Conservation (phyloP, 2,329 filamentous ascomycete genomes). For the Mariannaea sp. region DNA sequence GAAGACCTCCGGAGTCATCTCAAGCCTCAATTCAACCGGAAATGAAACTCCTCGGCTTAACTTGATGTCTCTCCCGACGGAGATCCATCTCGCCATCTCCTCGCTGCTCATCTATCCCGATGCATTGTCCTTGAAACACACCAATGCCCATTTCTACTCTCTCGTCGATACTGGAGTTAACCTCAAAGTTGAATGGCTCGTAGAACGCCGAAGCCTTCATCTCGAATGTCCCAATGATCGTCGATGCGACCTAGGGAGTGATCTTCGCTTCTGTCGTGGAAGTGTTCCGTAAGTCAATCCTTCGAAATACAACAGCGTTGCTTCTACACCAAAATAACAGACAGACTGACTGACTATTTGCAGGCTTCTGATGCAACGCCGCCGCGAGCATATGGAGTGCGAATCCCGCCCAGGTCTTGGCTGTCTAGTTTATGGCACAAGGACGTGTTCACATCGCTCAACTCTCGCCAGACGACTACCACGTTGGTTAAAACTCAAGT, state of each 20-base stretch:
- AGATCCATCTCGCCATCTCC: slow-evolving; percentile 69
- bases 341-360: not conserved
- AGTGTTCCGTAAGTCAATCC: slow-evolving; percentile 58
- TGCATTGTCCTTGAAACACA: slow-evolving; percentile 71
- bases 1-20: slow-evolving; percentile 8
- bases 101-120: slow-evolving; percentile 69
- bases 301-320: too few relatives aligned
- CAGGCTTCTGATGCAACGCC: slow-evolving; percentile 62
- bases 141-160: slow-evolving; percentile 64
- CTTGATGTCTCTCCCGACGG: slow-evolving; percentile 62
- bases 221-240: slow-evolving; percentile 67
- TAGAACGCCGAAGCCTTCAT: slow-evolving; percentile 65
- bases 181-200: slow-evolving; percentile 71
- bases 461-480: slow-evolving; percentile 52
- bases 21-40: not conserved
- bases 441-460: slow-evolving; percentile 51
- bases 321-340: too few relatives aligned
- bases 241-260: slow-evolving; percentile 62
- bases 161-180: slow-evolving; percentile 68
- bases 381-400: slow-evolving; percentile 65
- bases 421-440: slow-evolving; percentile 59
- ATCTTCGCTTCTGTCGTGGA: slow-evolving; percentile 63
- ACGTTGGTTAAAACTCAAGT: slow-evolving; percentile 50
- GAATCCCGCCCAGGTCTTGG: slow-evolving; percentile 61
- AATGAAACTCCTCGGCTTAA: not conserved